Base-by-base conservation (phyloP, 1,284 basidiomycete genomes). In the Amylostereum chailletii region DNA sequence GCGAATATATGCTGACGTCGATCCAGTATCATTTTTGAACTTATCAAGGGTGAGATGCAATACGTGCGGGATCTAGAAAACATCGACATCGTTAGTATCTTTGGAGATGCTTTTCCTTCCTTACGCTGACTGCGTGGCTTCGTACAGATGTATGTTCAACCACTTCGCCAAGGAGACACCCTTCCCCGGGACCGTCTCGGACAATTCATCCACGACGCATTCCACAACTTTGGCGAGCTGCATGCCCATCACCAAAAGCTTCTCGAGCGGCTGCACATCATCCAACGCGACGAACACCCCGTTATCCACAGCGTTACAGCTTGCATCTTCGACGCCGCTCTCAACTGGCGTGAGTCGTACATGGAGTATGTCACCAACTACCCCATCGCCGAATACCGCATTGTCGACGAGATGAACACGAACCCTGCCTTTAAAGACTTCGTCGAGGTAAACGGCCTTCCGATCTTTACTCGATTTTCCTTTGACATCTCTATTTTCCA, bases 31-130 rank as follows among this genome's bases (percentile, higher is more conserved):
- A 94, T 98, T 45, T 95, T 94, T 60, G 95, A 99, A 67, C 71
- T 98, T 45, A 95, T 99, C 62, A 88, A 94, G 61, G 90, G 88
- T 51, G 95, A 99, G 68, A 94, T 95, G 85, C 81, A 85, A 47
- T 98, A 97, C 63, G 89, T 96, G 8, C 85, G 84, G 51, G 96
- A 99, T 71, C 69, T 99, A 31, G 88, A 94, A 61, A 86, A 88
- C 49, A 86, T 98, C 50, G 87, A 92, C 53, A 76, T 71, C 48
- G 89, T 91, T 52, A 47, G 79, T 65, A 43, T 37, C 7, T 8
- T 29, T 7, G 19, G 19, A 33, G 26, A 6, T 34, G 34, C 27
- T 4, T 6, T 40, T 30, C 4, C 11, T 19, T 33, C 19, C 32
- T 5, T 3, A 34, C 9, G 6, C 26, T 29, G 10, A 9, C 1